Base-by-base conservation (phyloP, 768 basidiomycete genomes). In the Dioszegia hungarica region DNA sequence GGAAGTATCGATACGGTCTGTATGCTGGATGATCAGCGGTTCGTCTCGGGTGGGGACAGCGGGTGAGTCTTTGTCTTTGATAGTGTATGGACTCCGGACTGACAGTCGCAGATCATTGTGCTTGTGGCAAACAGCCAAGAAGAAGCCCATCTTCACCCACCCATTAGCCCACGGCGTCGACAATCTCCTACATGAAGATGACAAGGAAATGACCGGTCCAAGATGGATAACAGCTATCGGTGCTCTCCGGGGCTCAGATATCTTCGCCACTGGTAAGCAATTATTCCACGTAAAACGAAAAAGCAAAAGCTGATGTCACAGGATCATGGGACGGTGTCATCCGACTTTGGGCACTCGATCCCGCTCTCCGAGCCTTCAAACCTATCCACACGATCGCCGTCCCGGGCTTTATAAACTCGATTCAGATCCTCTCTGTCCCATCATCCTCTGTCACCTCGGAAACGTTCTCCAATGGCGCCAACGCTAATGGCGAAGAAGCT, bases 261-360 rank as follows among this genome's bases (percentile, higher is more conserved):
- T 91, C 5, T 88, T 99, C 62, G 90, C 83, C 0, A 91, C 92
- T 5, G 94, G 93, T 90, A 72, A 56, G 80, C 28, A 17, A 3
- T 8, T 15, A 36, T 40, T 37, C 20, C 45, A 2, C 39, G n/a
- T 28, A 19, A n/a, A n/a, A n/a, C n/a, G n/a, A n/a, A n/a, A n/a
- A n/a, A n/a, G n/a, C n/a, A 44, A 34, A 5, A 39, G 38, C 44
- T 60, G 38, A 51, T 33, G 6, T 17, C 37, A 2, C 60, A 95
- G 92, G 94, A 29, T 98, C 95, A 11, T 98, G 89, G 87, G 91
- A 95, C 61, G 90, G 91, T 41, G 74, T 81, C 45, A 83, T 98
- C 67, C 87, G 88, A 47, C 79, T 99, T 73, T 99, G 95, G 94
- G 86, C 89, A 69, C 79, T 99, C 29, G 88, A 92, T 61, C 66